phyloP scores from a whole-genome alignment of 2,329 filamentous ascomycete species.

The Stagonosporopsis vannaccii region DNA sequence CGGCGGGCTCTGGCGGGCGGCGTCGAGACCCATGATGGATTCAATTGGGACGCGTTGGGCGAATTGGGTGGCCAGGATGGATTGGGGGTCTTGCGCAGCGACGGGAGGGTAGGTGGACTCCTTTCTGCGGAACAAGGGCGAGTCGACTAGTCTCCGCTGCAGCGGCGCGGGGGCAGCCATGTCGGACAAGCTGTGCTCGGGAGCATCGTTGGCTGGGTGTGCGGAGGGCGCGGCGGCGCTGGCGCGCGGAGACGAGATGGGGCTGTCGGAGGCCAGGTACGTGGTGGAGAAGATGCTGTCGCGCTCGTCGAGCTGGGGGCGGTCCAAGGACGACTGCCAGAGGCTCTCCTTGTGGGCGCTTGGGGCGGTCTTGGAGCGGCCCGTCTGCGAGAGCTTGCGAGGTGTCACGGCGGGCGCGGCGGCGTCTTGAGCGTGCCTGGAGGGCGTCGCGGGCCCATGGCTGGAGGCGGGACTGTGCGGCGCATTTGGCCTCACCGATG shows the following conservation, averaged over 20 bases:
- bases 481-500: constrained; percentile 50
- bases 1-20: constrained; percentile 40
- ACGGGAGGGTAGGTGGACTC: constrained; percentile 33
- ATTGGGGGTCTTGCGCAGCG: constrained; percentile 41
- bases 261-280: constrained; percentile 62
- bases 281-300: constrained; percentile 71
- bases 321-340: constrained; percentile 48
- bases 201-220: constrained; percentile 37
- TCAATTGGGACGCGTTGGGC: constrained; percentile 33
- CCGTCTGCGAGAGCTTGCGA: constrained; percentile 46
- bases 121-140: constrained; percentile 42
- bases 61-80: constrained; percentile 44
- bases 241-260: constrained; percentile 49
- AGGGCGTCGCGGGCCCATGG: constrained; percentile 26
- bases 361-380: constrained; percentile 50
- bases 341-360: constrained; percentile 41
- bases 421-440: constrained; percentile 1
- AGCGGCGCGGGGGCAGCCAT: constrained; percentile 41
- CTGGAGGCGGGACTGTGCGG: constrained; percentile 28
- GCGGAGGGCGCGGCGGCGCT: constrained; percentile 31
- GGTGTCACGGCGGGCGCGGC: constrained; percentile 35
- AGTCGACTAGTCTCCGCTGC: constrained; percentile 43
- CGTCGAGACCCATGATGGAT: constrained; percentile 31
- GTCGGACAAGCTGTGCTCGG: constrained; percentile 33
- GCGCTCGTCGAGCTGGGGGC: constrained; percentile 65